A percentile compares a stretch with the other conserved stretches of the same genome.
phyloP scores from a whole-genome alignment of 768 basidiomycete species.

The Pisolithus microcarpus region DNA sequence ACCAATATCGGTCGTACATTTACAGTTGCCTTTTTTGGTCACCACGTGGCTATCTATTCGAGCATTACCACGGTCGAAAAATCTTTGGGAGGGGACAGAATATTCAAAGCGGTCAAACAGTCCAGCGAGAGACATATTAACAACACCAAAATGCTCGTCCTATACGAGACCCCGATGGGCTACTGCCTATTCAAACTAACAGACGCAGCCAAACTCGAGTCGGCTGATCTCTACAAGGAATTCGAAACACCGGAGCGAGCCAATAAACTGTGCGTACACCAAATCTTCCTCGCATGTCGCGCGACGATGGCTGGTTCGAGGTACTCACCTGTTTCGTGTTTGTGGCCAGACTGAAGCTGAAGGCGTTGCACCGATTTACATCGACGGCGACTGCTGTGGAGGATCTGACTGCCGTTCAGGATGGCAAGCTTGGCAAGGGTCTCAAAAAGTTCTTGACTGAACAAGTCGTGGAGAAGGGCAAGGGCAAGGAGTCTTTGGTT shows the following conservation, averaged over 20 bases:
- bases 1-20: no score
- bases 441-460: conserved; percentile 90
- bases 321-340: conserved; percentile 1
- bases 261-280: conserved; percentile 71
- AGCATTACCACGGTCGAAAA: conserved; percentile 29
- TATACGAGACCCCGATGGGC: conserved; percentile 94
- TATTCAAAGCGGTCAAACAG: neutral
- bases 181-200: conserved; percentile 97
- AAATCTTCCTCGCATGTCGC: conserved; percentile 4
- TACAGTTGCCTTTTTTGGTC: conserved; percentile 13
- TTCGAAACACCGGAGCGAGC: conserved; percentile 91
- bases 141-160: conserved; percentile 77
- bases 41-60: neutral
- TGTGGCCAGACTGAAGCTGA: conserved; percentile 72
- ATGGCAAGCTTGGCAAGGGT: conserved; percentile 87
- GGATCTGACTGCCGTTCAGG: conserved; percentile 88
- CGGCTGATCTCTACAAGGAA: conserved; percentile 82
- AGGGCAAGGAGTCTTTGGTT: conserved; percentile 76
- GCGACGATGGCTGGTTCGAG: conserved; percentile 5
- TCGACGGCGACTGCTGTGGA: conserved; percentile 96
- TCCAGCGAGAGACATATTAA: conserved; percentile 2
- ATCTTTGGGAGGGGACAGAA: conserved; percentile 11
- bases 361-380: conserved; percentile 92
- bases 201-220: conserved; percentile 80
- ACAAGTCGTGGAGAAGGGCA: conserved; percentile 81